Conservation (phyloP, 1,284 basidiomycete species). For the Tilletia indica region DNA sequence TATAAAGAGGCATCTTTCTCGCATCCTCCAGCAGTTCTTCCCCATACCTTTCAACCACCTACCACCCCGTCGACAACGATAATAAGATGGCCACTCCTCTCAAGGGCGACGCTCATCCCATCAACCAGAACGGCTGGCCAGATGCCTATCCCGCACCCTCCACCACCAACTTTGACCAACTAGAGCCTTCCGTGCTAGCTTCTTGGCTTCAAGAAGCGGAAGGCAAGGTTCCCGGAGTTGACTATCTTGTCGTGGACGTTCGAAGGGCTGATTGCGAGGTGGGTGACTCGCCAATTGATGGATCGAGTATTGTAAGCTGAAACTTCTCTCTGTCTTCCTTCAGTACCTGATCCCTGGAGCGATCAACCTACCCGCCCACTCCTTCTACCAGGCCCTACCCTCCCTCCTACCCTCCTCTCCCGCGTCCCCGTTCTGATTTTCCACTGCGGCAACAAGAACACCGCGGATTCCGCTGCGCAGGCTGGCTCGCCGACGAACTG, state of each 20-base stretch:
- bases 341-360: slow-evolving; percentile 52
- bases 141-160: slow-evolving; percentile 31
- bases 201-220: slow-evolving; percentile 26
- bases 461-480: slow-evolving; percentile 47
- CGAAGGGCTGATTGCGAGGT: slow-evolving; percentile 42
- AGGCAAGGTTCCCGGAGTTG: slow-evolving; percentile 29
- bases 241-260: slow-evolving; percentile 43
- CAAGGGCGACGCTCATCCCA: slow-evolving; percentile 28
- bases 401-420: slow-evolving; percentile 45
- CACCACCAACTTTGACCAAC: not conserved
- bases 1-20: no score
- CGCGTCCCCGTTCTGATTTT: slow-evolving; percentile 49
- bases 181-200: slow-evolving; percentile 1
- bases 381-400: slow-evolving; percentile 51
- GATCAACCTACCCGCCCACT: slow-evolving; percentile 56
- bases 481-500: slow-evolving; percentile 51
- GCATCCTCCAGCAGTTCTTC: not conserved
- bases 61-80: not conserved
- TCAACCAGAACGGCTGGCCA: slow-evolving; percentile 31
- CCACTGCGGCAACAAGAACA: slow-evolving; percentile 53
- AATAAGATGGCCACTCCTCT: slow-evolving; percentile 12
- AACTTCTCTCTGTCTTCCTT: no score
- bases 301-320: no score
- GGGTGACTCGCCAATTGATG: slow-evolving; percentile 1
- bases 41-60: not conserved